These are phyloP conservation scores for Pestalotiopsis sp. DNA, from an alignment of 2,329 filamentous ascomycete genomes.

Conservation along the genomic window DNA sequence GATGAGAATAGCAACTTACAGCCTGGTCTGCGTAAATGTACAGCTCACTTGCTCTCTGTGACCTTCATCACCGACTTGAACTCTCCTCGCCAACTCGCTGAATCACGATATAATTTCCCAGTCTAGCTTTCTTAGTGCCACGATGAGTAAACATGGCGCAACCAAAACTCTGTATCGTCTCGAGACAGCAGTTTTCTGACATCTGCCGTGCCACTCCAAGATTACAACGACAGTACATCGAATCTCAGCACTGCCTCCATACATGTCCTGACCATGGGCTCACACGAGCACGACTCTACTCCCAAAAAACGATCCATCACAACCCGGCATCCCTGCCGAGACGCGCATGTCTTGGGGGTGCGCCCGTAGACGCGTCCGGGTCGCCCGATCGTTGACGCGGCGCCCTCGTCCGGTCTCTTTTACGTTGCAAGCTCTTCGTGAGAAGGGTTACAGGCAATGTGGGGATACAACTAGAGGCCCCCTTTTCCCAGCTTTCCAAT, in stretches of 20 bases:
- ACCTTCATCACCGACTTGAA: not conserved
- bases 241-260: not conserved
- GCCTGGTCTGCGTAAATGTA: not conserved
- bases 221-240: not conserved
- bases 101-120: not conserved
- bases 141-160: not conserved
- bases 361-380: not conserved
- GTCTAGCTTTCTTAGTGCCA: not conserved
- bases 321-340: not conserved
- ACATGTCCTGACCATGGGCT: not conserved
- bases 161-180: not conserved
- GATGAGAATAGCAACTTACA: not conserved
- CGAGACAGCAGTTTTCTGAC: not conserved
- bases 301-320: not conserved
- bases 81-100: not conserved
- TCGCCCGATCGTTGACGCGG: not conserved
- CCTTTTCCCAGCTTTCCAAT: slow-evolving; percentile 6
- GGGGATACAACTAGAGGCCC: not conserved
- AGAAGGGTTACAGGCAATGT: not conserved
- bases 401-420: not conserved
- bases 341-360: not conserved
- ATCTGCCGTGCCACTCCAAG: not conserved
- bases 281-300: not conserved
- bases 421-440: not conserved
- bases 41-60: not conserved